Conservation (phyloP, 805 yeast genomes). For the Candida endomychidarum region DNA sequence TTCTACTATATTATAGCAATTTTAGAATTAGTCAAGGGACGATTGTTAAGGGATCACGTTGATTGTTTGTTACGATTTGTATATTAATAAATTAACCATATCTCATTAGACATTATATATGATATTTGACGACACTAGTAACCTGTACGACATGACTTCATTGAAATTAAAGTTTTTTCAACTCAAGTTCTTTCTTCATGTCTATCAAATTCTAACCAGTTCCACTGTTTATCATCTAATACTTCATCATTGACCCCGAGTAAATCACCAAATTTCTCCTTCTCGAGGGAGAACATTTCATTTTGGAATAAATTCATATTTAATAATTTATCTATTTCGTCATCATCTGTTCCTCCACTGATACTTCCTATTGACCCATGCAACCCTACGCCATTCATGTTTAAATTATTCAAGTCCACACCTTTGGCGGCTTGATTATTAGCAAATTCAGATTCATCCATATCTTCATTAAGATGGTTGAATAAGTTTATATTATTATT, state of each 20-base stretch:
- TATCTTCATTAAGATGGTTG: constrained; percentile 16
- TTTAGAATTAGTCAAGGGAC: no score
- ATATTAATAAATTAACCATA: constrained; percentile 1
- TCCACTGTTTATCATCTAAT: constrained; percentile 31
- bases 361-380: constrained; percentile 2
- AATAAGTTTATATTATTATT: constrained; percentile 26
- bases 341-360: constrained; percentile 18
- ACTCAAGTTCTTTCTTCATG: constrained; percentile 4
- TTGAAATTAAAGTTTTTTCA: not conserved
- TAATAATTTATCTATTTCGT: constrained; percentile 41
- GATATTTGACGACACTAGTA: not conserved
- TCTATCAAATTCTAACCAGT: constrained; percentile 33
- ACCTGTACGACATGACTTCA: not conserved
- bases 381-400: not conserved
- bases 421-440: not conserved
- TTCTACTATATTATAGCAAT: no score
- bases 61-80: not conserved
- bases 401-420: not conserved
- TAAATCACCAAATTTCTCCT: constrained; percentile 16
- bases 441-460: constrained; percentile 1
- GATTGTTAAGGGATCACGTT: no score
- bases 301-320: constrained; percentile 40
- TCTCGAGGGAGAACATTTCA: constrained; percentile 26
- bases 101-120: constrained; percentile 1
- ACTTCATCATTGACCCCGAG: constrained; percentile 35